Base-by-base conservation (phyloP, 768 basidiomycete genomes). In the Thelephora ganbajun region DNA sequence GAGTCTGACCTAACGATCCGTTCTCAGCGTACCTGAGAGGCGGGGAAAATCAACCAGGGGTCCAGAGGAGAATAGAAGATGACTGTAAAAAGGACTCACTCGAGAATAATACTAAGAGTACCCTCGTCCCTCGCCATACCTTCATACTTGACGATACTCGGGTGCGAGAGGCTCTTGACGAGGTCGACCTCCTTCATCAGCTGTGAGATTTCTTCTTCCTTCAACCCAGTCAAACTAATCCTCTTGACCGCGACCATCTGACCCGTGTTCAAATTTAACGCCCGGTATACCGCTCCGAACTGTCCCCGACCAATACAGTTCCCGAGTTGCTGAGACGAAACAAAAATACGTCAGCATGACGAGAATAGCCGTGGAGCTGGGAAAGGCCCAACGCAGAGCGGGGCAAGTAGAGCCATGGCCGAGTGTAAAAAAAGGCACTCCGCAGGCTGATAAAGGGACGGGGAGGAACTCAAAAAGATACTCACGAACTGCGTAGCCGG, bases 221-320 rank as follows among this genome's bases (percentile, higher is more conserved):
- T 83, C 58, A 96, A 69, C 6, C 91, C 94, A 45, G 88, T 86
- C 34, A 98, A 69, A 45, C 83, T 72, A 56, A 99, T 94, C 26
- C 90, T 81, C 67, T 99, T 99, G 45, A 98, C 90, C n/a, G 94
- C 94, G n/a, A 94, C 92, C 79, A 89, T 94, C 63, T 94, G 88
- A 13, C 94, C 94, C 1, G 85, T 92, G 52, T 84, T 83, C 61
- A 97, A 67, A 61, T 99, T 93, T 49, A 99, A 71, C 11, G 94
- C 93, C 12, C 90, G 79, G 62, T 94, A 97, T 5, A 98, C 94
- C 7, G 91, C 79, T 23, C 94, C 94, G 62, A 97, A 98, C 67
- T 98, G 94, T 6, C 94, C 94, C 44, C 87, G 80, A 2, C 94
- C 94, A 53, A 99, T 94, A 61, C 90, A 93, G 63, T 96, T 93